phyloP scores from a whole-genome alignment of 257 asterid genomes.

The Capsicum baccatum region DNA sequence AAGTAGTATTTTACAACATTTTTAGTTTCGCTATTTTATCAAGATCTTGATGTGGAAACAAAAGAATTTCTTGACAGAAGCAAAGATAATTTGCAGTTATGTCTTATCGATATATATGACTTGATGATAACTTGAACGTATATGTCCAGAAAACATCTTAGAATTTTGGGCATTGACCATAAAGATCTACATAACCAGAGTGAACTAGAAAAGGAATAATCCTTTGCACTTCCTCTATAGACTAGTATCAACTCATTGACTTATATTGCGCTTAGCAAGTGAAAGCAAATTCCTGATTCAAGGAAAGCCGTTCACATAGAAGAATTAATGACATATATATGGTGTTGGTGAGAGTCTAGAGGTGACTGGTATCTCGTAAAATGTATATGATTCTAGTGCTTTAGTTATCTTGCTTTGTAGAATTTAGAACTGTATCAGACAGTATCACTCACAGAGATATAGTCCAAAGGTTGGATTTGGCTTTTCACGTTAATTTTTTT shows the following conservation, averaged over 20 bases:
- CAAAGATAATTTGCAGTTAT: neutral
- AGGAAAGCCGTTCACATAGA: neutral
- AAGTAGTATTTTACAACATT: neutral
- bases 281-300: neutral
- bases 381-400: too few relatives aligned
- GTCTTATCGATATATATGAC: neutral
- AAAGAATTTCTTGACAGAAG: neutral
- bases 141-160: constrained; percentile 1
- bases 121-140: neutral
- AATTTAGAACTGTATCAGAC: too few relatives aligned
- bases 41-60: neutral
- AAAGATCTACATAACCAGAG: neutral
- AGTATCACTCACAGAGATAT: too few relatives aligned
- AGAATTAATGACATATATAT: neutral
- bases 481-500: too few relatives aligned
- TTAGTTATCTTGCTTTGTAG: too few relatives aligned
- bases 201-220: neutral
- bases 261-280: neutral
- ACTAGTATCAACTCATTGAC: neutral
- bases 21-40: constrained; percentile 3
- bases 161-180: neutral
- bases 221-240: neutral
- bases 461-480: too few relatives aligned
- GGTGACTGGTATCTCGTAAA: too few relatives aligned
- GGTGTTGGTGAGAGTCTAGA: too few relatives aligned